phyloP scores from a whole-genome alignment of 1,284 basidiomycete species.

The Sparassis latifolia region DNA sequence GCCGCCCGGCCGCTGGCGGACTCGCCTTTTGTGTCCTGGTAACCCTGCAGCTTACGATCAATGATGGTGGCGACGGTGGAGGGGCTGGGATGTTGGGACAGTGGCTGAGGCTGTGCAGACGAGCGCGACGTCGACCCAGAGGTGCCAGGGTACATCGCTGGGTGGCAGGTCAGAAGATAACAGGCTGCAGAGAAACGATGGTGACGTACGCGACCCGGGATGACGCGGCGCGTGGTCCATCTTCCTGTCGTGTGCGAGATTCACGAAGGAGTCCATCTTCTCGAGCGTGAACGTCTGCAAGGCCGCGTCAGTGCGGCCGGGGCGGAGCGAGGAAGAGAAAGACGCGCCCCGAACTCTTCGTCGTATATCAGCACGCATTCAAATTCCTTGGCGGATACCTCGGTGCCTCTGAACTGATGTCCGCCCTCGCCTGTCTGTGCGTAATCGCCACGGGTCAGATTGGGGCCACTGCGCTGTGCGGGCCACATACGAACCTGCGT shows the following conservation, averaged over 20 bases:
- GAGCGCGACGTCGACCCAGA: conserved; percentile 16
- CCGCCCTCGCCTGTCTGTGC: conserved; percentile 39
- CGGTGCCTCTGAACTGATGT: conserved; percentile 51
- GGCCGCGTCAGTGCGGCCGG: not conserved
- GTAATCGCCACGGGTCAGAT: not conserved
- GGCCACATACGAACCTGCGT: conserved; percentile 38
- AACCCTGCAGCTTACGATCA: conserved; percentile 15
- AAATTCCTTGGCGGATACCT: conserved; percentile 52
- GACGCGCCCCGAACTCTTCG: conserved; percentile 56
- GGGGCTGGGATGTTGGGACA: not conserved
- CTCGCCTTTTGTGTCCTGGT: conserved; percentile 40
- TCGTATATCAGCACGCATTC: conserved; percentile 76
- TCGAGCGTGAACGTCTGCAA: conserved; percentile 62
- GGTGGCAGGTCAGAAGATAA: not conserved
- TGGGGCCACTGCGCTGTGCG: not conserved
- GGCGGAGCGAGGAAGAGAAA: not conserved
- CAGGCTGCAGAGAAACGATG: too few relatives aligned
- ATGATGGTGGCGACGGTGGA: conserved; percentile 29
- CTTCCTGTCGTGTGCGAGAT: conserved; percentile 46
- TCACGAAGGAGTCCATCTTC: conserved; percentile 62
- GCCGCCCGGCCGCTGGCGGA: conserved; percentile 29
- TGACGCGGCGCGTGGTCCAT: conserved; percentile 29
- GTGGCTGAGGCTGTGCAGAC: conserved; percentile 1
- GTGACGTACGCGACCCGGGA: conserved; percentile 38
- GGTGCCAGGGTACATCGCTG: conserved; percentile 12